Percentiles rank a stretch among this genome's conserved stretches.
phyloP scores from a whole-genome alignment of 306 rosid species.

The Castanopsis chinensis region DNA sequence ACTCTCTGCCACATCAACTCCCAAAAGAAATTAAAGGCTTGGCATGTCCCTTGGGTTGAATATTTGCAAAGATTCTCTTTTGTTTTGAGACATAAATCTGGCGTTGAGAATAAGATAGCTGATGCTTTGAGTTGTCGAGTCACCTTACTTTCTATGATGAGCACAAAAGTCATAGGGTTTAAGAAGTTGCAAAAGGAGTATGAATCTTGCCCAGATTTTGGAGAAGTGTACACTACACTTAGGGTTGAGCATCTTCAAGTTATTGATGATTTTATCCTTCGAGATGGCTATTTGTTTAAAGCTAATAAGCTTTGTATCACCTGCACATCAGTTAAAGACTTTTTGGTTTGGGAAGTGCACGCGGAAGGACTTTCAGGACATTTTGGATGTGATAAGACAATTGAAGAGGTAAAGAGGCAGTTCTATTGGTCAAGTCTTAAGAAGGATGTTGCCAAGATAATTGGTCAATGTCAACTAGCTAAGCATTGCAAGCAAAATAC shows the following conservation, averaged over 20 bases:
- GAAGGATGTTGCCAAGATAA: not conserved
- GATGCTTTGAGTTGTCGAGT: not conserved
- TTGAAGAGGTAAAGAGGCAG: not conserved
- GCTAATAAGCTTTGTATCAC: not conserved
- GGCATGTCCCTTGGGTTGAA: not conserved
- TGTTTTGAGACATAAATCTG: not conserved
- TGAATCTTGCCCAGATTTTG: not conserved
- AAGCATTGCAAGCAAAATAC: not conserved
- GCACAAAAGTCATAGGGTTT: not conserved
- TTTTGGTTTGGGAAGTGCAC: not conserved
- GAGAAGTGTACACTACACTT: not conserved
- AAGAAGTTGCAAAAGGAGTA: not conserved
- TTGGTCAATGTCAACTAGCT: not conserved
- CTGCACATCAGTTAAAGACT: not conserved
- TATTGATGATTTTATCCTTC: not conserved
- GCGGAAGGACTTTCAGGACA: not conserved
- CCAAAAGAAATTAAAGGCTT: not conserved
- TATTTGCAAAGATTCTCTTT: not conserved
- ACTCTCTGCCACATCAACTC: not conserved
- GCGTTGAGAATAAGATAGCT: not conserved
- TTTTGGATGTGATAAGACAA: not conserved
- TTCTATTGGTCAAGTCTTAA: slow-evolving; percentile 2
- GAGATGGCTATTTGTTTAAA: not conserved
- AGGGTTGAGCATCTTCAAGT: not conserved
- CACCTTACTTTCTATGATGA: not conserved